These are phyloP conservation scores for Pilasporangium apinafurcum DNA, from an alignment of 352 stramenopile species.

Conservation along the genomic window DNA sequence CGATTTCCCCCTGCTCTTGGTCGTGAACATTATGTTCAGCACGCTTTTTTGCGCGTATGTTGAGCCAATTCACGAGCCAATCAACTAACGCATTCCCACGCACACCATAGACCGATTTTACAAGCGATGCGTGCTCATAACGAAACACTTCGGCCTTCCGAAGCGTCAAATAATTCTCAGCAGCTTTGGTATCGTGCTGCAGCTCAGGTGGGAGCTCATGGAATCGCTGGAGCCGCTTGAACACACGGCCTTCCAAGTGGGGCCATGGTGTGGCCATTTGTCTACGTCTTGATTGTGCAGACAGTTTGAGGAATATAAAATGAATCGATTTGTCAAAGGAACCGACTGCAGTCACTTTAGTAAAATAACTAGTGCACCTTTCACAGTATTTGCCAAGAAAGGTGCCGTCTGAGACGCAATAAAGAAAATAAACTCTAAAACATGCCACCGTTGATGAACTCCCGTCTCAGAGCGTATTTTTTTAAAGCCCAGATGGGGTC, in stretches of 20 bases:
- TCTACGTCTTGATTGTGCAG: not conserved
- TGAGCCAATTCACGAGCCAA: slow-evolving; percentile 3
- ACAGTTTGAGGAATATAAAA: not conserved
- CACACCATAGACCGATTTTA: slow-evolving; percentile 7
- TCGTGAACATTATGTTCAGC: too few species aligned
- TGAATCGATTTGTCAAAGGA: not conserved
- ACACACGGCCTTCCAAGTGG: slow-evolving; percentile 18
- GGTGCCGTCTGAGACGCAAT: too few species aligned
- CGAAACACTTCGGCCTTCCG: slow-evolving; percentile 1
- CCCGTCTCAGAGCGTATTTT: too few species aligned
- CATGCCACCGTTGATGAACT: too few species aligned
- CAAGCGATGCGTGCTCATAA: not conserved
- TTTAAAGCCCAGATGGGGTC: too few species aligned
- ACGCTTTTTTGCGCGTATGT: too few species aligned
- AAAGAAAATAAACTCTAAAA: too few species aligned
- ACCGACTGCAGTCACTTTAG: too few species aligned
- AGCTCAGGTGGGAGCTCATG: slow-evolving; percentile 6
- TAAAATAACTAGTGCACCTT: too few species aligned
- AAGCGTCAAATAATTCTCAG: not conserved
- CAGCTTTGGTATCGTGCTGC: slow-evolving; percentile 3
- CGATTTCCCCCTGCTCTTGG: too few species aligned
- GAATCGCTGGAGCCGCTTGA: slow-evolving; percentile 18
- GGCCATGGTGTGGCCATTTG: not conserved
- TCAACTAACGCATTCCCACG: slow-evolving; percentile 3
- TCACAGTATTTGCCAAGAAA: too few species aligned